Conservation (phyloP, 225 moss, liverwort and hornwort genomes). For the Neckera pumila region DNA sequence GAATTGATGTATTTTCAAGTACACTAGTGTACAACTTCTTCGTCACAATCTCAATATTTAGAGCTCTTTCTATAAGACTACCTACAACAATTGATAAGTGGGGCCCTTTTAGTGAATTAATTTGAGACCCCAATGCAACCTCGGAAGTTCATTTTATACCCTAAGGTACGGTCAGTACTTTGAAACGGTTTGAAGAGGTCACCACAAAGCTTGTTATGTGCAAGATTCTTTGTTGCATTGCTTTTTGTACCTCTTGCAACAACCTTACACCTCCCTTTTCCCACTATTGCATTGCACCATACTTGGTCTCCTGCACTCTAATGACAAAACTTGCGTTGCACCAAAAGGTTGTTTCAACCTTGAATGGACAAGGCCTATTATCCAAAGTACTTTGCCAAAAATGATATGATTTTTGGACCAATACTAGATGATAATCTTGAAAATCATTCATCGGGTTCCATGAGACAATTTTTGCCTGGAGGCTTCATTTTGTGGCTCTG, state of each 20-base stretch:
- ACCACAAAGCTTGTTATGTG: background rate
- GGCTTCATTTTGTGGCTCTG: no score
- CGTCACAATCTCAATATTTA: background rate
- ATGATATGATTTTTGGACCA: background rate
- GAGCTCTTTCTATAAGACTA: fast-evolving
- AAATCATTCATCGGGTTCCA: background rate
- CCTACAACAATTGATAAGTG: no score
- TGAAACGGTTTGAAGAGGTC: background rate
- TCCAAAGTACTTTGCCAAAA: background rate
- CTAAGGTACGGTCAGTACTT: background rate
- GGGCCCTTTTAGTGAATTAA: fast-evolving
- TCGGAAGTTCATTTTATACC: background rate
- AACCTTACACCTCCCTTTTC: no score
- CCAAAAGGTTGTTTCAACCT: fast-evolving
- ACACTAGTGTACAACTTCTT: background rate
- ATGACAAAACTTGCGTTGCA: background rate
- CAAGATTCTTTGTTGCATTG: background rate
- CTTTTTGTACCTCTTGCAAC: background rate
- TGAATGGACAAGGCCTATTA: fast-evolving
- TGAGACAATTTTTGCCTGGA: no score
- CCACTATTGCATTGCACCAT: background rate
- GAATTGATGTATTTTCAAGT: background rate
- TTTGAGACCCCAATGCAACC: background rate
- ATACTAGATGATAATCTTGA: fast-evolving
- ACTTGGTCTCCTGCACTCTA: fast-evolving